phyloP scores from a whole-genome alignment of 495 filamentous ascomycete species.

The Aspergillus bridgeri region DNA sequence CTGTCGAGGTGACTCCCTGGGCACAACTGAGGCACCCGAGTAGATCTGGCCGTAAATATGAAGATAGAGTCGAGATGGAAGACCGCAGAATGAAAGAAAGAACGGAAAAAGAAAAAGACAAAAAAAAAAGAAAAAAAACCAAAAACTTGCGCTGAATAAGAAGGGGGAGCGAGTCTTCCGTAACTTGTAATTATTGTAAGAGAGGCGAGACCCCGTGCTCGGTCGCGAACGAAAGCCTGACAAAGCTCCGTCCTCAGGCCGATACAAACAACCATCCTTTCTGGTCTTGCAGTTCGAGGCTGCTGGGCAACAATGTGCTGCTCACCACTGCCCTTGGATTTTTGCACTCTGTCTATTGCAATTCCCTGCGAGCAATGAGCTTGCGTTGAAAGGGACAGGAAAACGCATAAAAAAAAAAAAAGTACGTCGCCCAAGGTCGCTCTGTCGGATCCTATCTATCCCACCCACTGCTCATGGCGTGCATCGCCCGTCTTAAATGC shows the following conservation, averaged over 20 bases:
- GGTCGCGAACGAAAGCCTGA: constrained; percentile 3
- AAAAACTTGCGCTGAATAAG: not conserved
- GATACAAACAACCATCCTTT: not conserved
- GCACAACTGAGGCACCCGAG: no score
- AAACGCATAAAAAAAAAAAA: constrained; percentile 7
- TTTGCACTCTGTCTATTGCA: constrained; percentile 12
- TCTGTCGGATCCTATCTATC: not conserved
- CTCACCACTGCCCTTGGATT: constrained; percentile 12
- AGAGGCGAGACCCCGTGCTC: not conserved
- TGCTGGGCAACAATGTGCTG: constrained; percentile 23
- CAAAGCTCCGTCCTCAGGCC: constrained; percentile 1
- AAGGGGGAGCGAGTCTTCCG: no score
- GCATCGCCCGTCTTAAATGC: not conserved
- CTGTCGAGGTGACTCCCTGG: not conserved
- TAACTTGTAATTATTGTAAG: no score
- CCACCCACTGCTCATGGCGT: constrained; percentile 9
- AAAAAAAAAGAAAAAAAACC: not conserved
- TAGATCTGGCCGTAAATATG: no score
- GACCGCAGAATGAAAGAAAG: not conserved
- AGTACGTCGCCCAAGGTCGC: not conserved
- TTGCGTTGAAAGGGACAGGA: constrained; percentile 9
- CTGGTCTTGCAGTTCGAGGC: constrained; percentile 5
- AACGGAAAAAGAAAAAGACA: not conserved
- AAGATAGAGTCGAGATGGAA: no score
- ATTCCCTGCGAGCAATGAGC: constrained; percentile 19